Evolutionary conservation across 192 early-diverging fungal genomes (phyloP).

Genomic region (Entomortierella chlamydospora): DNA sequence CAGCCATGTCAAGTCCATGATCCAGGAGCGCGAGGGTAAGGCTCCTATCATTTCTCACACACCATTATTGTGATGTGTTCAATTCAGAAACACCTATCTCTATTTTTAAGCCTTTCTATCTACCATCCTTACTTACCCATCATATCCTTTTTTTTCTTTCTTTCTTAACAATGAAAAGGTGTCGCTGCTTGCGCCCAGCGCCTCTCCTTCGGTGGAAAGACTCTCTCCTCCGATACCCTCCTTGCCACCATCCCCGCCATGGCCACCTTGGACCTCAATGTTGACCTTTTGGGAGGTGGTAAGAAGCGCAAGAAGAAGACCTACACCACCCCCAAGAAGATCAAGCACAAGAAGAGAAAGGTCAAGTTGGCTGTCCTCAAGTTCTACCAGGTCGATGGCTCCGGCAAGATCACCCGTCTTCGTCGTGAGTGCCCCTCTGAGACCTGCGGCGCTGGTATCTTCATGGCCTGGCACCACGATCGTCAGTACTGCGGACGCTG

Average conservation of each 20-base stretch:
- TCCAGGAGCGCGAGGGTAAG: conserved; percentile 65
- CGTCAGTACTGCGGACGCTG: conserved; percentile 99
- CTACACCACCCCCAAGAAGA: conserved; percentile 99
- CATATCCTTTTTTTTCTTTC: no score
- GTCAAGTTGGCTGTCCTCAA: conserved; percentile 99
- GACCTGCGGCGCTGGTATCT: conserved; percentile 98
- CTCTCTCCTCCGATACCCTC: conserved; percentile 44
- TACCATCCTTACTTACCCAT: no score
- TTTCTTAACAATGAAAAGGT: background rate
- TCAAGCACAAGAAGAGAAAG: conserved; percentile 99
- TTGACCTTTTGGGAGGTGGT: conserved; percentile 80
- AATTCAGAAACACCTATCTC: no score
- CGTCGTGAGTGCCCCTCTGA: conserved; percentile 97
- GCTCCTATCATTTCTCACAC: no score
- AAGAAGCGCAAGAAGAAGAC: conserved; percentile 99
- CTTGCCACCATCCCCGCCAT: conserved; percentile 41
- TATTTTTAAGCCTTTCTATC: background rate
- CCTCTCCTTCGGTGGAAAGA: conserved; percentile 64
- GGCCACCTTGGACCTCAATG: conserved; percentile 60
- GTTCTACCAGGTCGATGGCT: conserved; percentile 99
- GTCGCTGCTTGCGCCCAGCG: conserved; percentile 54
- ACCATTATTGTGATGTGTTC: no score
- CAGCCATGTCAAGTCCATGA: conserved; percentile 66
- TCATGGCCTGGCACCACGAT: conserved; percentile 98
- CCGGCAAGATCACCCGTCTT: conserved; percentile 97